Evolutionary conservation across 306 rosid species (phyloP).

Genomic region (Alnus glutinosa): DNA sequence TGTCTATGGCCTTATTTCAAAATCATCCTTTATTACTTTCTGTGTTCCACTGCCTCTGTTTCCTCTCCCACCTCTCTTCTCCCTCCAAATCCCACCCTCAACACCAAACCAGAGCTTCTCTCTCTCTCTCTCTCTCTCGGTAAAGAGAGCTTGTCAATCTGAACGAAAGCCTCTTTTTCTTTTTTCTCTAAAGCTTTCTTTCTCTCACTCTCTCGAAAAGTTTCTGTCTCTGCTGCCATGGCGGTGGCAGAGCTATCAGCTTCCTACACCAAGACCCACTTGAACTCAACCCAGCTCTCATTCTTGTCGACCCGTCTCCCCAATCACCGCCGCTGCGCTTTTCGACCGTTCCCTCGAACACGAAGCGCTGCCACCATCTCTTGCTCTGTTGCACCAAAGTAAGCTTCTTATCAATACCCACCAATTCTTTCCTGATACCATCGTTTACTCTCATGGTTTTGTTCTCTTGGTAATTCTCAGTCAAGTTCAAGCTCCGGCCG

Average conservation of each 20-base stretch:
- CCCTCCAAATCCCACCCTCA: slow-evolving; percentile 32
- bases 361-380: slow-evolving; percentile 39
- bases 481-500: slow-evolving; percentile 65
- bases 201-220: not conserved
- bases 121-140: slow-evolving; percentile 6
- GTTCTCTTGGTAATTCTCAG: slow-evolving; percentile 37
- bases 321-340: slow-evolving; percentile 34
- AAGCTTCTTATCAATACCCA: slow-evolving; percentile 15
- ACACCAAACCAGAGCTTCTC: not conserved
- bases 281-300: slow-evolving; percentile 52
- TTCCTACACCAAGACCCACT: slow-evolving; percentile 43
- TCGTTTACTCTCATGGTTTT: not conserved
- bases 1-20: slow-evolving; percentile 54
- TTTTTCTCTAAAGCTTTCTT: not conserved
- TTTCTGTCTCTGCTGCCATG: slow-evolving; percentile 52
- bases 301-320: slow-evolving; percentile 46
- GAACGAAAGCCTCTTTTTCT: not conserved
- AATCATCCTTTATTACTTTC: slow-evolving; percentile 14
- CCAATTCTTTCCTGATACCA: not conserved
- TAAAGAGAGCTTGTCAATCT: slow-evolving; percentile 2
- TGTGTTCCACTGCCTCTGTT: not conserved
- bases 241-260: slow-evolving; percentile 65
- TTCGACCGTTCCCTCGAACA: slow-evolving; percentile 39
- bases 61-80: not conserved
- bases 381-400: slow-evolving; percentile 87